Evolutionary conservation across 73 alveolate genomes (phyloP).

Genomic region (Paramecium sexaurelia): DNA sequence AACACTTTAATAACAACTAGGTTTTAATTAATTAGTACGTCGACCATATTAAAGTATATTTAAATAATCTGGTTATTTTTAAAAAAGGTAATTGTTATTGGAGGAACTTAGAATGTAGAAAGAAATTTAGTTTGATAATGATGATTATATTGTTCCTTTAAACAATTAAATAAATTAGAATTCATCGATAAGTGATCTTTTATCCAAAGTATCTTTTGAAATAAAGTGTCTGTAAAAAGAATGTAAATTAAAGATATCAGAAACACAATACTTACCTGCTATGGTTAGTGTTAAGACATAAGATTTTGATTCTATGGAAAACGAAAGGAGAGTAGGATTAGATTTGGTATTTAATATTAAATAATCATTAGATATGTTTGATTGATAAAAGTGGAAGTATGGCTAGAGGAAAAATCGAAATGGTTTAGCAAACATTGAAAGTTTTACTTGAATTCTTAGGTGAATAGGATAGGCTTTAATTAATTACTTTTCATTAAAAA

Average conservation of each 20-base stretch:
- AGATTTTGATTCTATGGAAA: neutral
- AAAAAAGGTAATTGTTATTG: neutral
- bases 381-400: slow-evolving; percentile 78
- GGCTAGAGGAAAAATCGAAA: neutral
- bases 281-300: neutral
- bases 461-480: slow-evolving; percentile 68
- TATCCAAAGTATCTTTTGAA: neutral
- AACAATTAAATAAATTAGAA: neutral
- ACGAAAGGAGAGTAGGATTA: slow-evolving; percentile 33
- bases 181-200: neutral
- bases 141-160: neutral
- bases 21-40: neutral
- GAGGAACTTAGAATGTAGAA: neutral
- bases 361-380: slow-evolving; percentile 51
- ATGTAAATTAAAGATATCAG: neutral
- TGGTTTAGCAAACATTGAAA: neutral
- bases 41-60: neutral
- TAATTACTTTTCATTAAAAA: slow-evolving; percentile 67
- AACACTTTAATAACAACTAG: neutral
- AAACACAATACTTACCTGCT: neutral
- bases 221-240: neutral
- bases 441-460: neutral
- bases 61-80: neutral
- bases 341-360: slow-evolving; percentile 66
- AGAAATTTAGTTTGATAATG: neutral